Base-by-base conservation (phyloP, 805 yeast species). In the Candida broadrunensis region DNA sequence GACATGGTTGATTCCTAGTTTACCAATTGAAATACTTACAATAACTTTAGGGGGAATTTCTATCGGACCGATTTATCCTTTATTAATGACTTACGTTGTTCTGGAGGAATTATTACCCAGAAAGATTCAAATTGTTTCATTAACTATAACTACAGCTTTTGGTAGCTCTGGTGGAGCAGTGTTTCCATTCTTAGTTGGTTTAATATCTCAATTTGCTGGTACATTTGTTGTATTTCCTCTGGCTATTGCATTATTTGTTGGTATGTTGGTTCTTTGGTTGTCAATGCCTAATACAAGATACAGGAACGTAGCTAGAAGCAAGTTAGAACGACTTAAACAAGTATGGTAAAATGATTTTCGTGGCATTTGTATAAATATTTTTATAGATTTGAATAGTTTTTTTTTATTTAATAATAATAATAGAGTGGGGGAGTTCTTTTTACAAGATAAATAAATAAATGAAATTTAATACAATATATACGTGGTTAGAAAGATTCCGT, bases 61-160 rank as follows among this genome's bases (percentile, higher is more conserved):
- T 50, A 73, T 81, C 29, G 91, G 90, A 0, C 90, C 90, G 1
- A 65, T 80, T 27, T 84, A 81, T 59, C 77, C 73, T 14, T 57
- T 77, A 47, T 66, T 75, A 77, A 58, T 77, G 32, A 62, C 77
- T 1, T 50, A 72, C 8, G 63, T 70, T 9, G 67, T 73, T 1
- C 59, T 60, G 38, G 33, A 35, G n/a, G 43, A 41, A 11, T 59
- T 76, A 31, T 48, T 77, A 14, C 82, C 81, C 4, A 56, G 80
- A 40, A 75, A 70, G 54, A 74, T 77, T 42, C 77, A 74, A 52
- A 71, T 73, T 36, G 67, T 75, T 29, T 65, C 78, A 0, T 52
- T 77, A 48, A 75, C 80, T 1, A 65, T 77, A 35, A 69, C 67
- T 54, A 72, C 80, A 0, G 80, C 81, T 0, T 74, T 76, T 51